Conservation (phyloP, 148 eudicot genomes). For the Silene uniflora region DNA sequence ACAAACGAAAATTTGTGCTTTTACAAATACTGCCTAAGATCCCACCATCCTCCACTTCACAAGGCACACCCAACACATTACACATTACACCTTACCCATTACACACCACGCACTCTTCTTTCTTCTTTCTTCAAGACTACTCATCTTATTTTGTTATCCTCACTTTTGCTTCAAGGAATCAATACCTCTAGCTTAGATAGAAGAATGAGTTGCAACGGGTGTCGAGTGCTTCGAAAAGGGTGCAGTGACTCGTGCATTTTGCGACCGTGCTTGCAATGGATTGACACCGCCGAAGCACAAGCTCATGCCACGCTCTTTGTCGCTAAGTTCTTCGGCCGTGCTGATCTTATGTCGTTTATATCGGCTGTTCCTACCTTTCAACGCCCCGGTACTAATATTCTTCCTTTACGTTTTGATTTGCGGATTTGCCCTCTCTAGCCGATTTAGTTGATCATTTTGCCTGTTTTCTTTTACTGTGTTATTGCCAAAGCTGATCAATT, state of each 20-base stretch:
- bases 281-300: constrained; percentile 43
- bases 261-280: constrained; percentile 54
- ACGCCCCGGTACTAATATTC: constrained; percentile 39
- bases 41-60: neutral
- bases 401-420: neutral
- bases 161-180: neutral
- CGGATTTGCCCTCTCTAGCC: too few relatives aligned
- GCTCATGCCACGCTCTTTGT: constrained; percentile 58
- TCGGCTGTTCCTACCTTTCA: constrained; percentile 42
- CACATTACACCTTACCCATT: neutral
- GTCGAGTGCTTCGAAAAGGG: constrained; percentile 49
- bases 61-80: too few relatives aligned
- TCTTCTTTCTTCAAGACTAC: constrained; percentile 3
- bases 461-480: too few relatives aligned
- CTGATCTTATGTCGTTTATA: constrained; percentile 59
- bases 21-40: neutral
- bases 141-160: neutral
- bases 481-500: too few relatives aligned
- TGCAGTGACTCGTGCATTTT: constrained; percentile 52
- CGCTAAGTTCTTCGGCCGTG: constrained; percentile 66
- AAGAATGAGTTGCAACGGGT: constrained; percentile 76
- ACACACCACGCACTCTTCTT: constrained; percentile 15
- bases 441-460: too few relatives aligned
- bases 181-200: neutral
- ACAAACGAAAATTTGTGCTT: too few relatives aligned